A percentile compares a stretch with the other conserved stretches of the same genome.
Conservation (phyloP, 345 rosid genomes). For the Isatis tinctoria region DNA sequence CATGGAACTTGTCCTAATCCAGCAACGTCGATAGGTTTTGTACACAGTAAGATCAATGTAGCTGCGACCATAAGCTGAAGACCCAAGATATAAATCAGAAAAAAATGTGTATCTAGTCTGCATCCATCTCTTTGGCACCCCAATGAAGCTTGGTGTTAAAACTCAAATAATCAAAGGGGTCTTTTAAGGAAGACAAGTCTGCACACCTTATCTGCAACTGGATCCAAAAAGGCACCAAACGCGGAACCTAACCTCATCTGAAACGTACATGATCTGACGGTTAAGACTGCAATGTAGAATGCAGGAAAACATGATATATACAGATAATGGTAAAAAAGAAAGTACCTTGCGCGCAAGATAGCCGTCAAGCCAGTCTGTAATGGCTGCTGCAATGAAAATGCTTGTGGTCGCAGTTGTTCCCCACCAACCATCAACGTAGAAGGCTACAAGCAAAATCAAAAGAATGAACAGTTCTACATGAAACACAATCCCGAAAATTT, state of each 20-base stretch:
- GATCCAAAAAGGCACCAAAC: conserved; percentile 99
- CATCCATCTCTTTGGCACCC: neutral
- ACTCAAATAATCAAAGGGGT: neutral
- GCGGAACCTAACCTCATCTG: conserved; percentile 87
- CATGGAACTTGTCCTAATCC: conserved; percentile 64
- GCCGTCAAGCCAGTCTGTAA: conserved; percentile 99
- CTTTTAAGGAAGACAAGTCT: neutral
- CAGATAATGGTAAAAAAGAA: neutral
- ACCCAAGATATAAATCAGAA: conserved; percentile 13
- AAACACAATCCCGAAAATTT: neutral
- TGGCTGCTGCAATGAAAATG: conserved; percentile 81
- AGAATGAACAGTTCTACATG: neutral
- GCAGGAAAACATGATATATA: neutral
- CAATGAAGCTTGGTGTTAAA: neutral
- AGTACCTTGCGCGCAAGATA: conserved; percentile 89
- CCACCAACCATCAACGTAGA: conserved; percentile 81
- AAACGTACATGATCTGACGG: conserved; percentile 16
- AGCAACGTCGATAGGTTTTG: conserved; percentile 60
- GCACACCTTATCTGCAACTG: conserved; percentile 98
- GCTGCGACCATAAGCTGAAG: conserved; percentile 97
- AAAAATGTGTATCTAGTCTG: neutral
- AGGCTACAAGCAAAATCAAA: conserved; percentile 44
- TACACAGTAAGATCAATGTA: conserved; percentile 81
- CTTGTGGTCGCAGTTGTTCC: conserved; percentile 88
- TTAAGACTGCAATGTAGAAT: neutral